Evolutionary conservation across 164 flowering plant species (phyloP).

Genomic region (Liquidambar formosana): DNA sequence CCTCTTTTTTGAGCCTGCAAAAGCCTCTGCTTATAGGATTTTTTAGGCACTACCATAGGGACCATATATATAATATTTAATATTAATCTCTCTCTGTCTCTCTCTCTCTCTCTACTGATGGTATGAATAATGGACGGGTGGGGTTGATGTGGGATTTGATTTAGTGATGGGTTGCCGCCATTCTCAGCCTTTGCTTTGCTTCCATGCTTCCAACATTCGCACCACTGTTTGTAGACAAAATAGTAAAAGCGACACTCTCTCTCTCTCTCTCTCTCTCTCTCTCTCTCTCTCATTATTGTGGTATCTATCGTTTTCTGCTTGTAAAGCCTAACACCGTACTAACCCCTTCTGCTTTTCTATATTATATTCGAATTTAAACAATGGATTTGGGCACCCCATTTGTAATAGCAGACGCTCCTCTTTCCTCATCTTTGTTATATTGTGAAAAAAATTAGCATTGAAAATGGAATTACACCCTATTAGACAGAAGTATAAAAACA

Average conservation of each 20-base stretch:
- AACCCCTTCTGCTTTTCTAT: neutral
- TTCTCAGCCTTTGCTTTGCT: conserved; percentile 44
- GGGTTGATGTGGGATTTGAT: no score
- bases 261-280: conserved; percentile 12
- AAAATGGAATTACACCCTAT: no score
- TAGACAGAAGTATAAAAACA: no score
- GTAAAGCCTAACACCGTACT: conserved; percentile 14
- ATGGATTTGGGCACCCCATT: neutral
- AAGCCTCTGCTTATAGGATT: no score
- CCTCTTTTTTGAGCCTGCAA: no score
- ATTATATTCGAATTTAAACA: neutral
- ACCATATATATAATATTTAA: no score
- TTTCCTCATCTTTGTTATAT: neutral
- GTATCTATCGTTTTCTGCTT: conserved; percentile 28
- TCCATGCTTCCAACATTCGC: conserved; percentile 67
- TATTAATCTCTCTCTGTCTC: neutral
- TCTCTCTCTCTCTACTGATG: no score
- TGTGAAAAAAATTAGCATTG: no score
- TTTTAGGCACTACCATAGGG: no score
- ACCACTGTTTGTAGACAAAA: conserved; percentile 29
- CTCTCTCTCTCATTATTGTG: conserved; percentile 24
- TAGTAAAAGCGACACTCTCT: conserved; percentile 2
- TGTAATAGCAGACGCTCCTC: neutral
- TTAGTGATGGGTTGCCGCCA: conserved; percentile 38
- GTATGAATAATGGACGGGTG: no score